Evolutionary conservation across 2,329 filamentous ascomycete species (phyloP), one percentile per base, ranked within the genome.

Genomic region (Colletotrichum higginsianum): DNA sequence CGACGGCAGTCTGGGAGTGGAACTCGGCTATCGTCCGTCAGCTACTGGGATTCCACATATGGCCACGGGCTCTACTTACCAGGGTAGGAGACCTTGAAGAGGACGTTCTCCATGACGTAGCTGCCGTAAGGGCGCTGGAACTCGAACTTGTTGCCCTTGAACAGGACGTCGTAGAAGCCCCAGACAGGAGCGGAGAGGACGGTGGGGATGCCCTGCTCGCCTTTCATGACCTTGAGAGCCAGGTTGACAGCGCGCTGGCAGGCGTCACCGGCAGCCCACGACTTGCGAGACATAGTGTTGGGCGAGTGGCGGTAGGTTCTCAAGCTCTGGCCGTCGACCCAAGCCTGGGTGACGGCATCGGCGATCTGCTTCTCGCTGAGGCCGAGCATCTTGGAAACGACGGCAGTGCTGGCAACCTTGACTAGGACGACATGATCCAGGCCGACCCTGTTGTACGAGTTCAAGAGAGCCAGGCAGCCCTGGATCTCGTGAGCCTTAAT

Each of bases 71-170:
- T 23, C 35, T 47, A 82, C 89, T 82, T 87, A 94, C 93, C 93
- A 80, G 96, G 96, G 83, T 98, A 98, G 56, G 96, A 99, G 73
- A 99, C 96, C 90, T 99, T 99, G 92, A 99, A 99, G 75, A 99
- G 91, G 73, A 99, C 95, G 80, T 98, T 99, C 91, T 99, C 96
- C 96, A 99, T 99, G 76, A 99, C 96, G 84, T 99, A 99, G 88
- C 93, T 97, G 81, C 95, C 96, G 81, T 99, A 99, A 71, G 92
- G 91, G 74, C 96, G 92, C 88, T 98, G 96, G 89, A 98, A 99
- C 83, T 95, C 87, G 82, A 99, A 99, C 84, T 94, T 94, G 79
- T 97, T 94, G 85, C 95, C 95, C 87, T 95, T 94, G 89, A 98
- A 99, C 75, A 97, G 90, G 75, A 98, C 95, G 81, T 99, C 96